Percentiles rank a stretch among this genome's conserved stretches.
Evolutionary conservation across 495 filamentous ascomycete genomes (phyloP).

Genomic region (Penicillium robsamsonii): DNA sequence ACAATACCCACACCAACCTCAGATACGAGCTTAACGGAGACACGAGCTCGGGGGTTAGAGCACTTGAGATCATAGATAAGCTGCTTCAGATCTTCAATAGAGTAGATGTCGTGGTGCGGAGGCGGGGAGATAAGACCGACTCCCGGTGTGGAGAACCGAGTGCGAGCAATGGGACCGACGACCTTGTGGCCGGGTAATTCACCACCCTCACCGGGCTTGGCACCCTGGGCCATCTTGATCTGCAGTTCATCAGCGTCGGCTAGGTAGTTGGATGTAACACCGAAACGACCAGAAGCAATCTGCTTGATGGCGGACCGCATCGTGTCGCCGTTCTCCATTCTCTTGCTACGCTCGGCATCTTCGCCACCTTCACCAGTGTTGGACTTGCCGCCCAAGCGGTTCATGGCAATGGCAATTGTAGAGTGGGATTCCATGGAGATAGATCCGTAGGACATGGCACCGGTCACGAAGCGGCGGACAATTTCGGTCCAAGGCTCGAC

Average conservation of each 20-base stretch:
- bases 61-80: slow-evolving; percentile 99
- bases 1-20: slow-evolving; percentile 99
- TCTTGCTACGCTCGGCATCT: slow-evolving; percentile 85
- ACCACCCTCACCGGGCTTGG: slow-evolving; percentile 98
- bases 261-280: slow-evolving; percentile 97
- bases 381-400: slow-evolving; percentile 94
- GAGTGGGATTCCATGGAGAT: slow-evolving; percentile 99
- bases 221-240: slow-evolving; percentile 99
- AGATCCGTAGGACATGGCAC: slow-evolving; percentile 99
- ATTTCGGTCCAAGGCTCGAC: slow-evolving; percentile 99
- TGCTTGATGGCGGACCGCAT: slow-evolving; percentile 99
- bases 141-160: slow-evolving; percentile 96
- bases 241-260: slow-evolving; percentile 97
- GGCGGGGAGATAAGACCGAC: slow-evolving; percentile 98
- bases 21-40: slow-evolving; percentile 99
- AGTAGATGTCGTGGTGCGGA: slow-evolving; percentile 99
- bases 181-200: slow-evolving; percentile 98
- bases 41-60: slow-evolving; percentile 87
- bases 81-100: slow-evolving; percentile 98
- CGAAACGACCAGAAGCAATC: slow-evolving; percentile 95
- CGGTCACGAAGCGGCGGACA: slow-evolving; percentile 96
- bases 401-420: slow-evolving; percentile 96
- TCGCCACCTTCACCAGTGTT: slow-evolving; percentile 99
- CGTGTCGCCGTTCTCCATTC: slow-evolving; percentile 89
- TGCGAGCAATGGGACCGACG: slow-evolving; percentile 91